A percentile compares a stretch with the other conserved stretches of the same genome.
Evolutionary conservation across 352 stramenopile genomes (phyloP).

Genomic region (Globisporangium perplexum): DNA sequence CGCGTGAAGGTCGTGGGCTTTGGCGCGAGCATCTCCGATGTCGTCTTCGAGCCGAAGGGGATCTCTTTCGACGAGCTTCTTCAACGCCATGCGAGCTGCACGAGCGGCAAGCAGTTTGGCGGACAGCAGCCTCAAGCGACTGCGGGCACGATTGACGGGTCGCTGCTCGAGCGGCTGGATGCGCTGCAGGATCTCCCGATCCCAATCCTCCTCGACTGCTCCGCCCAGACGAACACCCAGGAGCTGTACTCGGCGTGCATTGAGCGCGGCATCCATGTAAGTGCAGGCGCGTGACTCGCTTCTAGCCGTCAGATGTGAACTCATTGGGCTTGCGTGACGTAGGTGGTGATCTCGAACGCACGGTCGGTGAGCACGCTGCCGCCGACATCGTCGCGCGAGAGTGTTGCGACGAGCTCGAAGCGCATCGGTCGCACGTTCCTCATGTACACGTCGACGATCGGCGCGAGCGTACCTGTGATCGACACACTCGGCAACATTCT

Average conservation of each 20-base stretch:
- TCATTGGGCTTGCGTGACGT: neutral
- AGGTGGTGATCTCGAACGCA: conserved; percentile 64
- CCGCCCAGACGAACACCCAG: conserved; percentile 39
- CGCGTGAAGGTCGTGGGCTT: conserved; percentile 67
- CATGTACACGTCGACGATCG: conserved; percentile 79
- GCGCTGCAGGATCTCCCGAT: conserved; percentile 62
- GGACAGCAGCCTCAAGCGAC: conserved; percentile 2
- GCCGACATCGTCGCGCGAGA: conserved; percentile 48
- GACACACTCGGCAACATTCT: conserved; percentile 74
- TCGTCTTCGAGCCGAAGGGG: conserved; percentile 49
- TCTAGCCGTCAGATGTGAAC: neutral
- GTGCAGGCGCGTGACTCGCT: neutral
- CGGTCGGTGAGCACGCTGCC: conserved; percentile 48
- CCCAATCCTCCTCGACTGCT: conserved; percentile 71
- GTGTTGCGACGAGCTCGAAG: conserved; percentile 31
- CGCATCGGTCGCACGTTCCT: conserved; percentile 53
- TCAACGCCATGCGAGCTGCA: conserved; percentile 33
- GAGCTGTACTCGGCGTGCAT: conserved; percentile 58
- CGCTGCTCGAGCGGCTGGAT: conserved; percentile 45
- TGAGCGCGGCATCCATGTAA: conserved; percentile 54
- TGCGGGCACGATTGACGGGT: conserved; percentile 23
- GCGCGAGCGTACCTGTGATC: conserved; percentile 60
- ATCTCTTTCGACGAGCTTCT: conserved; percentile 47
- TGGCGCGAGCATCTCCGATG: conserved; percentile 51
- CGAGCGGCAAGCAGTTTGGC: conserved; percentile 21